Evolutionary conservation across 2,329 filamentous ascomycete species (phyloP).

Genomic region (Seiridium cupressi): DNA sequence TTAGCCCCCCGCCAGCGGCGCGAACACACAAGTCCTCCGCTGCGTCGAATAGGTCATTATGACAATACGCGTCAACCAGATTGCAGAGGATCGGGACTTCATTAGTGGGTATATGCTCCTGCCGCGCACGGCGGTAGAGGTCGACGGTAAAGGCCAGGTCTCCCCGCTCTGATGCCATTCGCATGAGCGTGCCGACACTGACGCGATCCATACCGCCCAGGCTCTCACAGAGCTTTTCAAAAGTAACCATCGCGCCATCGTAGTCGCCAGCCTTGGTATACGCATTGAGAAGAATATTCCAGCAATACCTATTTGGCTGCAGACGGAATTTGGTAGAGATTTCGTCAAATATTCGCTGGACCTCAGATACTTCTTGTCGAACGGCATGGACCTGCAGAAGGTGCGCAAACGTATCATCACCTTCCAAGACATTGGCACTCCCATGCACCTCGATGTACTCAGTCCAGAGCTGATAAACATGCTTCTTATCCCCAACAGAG

Average conservation of each 20-base stretch:
- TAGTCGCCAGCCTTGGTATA: slow-evolving; percentile 66
- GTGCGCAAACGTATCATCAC: slow-evolving; percentile 45
- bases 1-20: slow-evolving; percentile 47
- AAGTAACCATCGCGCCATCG: slow-evolving; percentile 61
- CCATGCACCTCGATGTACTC: slow-evolving; percentile 36
- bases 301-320: slow-evolving; percentile 58
- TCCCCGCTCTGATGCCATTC: slow-evolving; percentile 66
- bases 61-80: slow-evolving; percentile 67
- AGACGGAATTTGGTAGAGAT: slow-evolving; percentile 56
- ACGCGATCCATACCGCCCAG: slow-evolving; percentile 54
- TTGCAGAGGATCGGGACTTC: slow-evolving; percentile 56
- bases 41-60: slow-evolving; percentile 49
- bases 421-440: slow-evolving; percentile 27
- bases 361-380: slow-evolving; percentile 60
- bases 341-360: slow-evolving; percentile 60
- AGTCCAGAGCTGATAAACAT: slow-evolving; percentile 43
- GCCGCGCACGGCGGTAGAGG: slow-evolving; percentile 62
- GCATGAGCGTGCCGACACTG: slow-evolving; percentile 73
- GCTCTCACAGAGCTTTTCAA: slow-evolving; percentile 53
- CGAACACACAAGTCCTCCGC: slow-evolving; percentile 60
- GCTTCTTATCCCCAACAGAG: slow-evolving; percentile 41
- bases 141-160: slow-evolving; percentile 69
- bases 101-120: slow-evolving; percentile 47
- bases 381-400: slow-evolving; percentile 71
- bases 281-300: slow-evolving; percentile 76